phyloP scores from a whole-genome alignment of 495 filamentous ascomycete species.

The Cudoniella acicularis region DNA sequence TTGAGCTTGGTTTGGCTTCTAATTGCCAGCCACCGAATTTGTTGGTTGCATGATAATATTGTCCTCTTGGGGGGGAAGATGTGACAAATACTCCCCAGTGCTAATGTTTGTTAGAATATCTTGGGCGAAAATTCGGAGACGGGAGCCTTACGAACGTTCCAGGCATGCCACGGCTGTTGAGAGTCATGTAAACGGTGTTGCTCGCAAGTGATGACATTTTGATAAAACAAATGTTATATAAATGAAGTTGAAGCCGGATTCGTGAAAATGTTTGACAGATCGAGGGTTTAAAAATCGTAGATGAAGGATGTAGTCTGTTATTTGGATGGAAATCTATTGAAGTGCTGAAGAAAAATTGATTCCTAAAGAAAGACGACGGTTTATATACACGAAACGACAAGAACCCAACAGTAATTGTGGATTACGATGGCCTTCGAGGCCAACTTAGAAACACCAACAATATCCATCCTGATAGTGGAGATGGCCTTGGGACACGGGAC shows the following conservation, averaged over 20 bases:
- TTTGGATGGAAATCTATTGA: not conserved
- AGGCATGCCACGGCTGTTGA: not conserved
- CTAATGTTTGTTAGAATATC: not conserved
- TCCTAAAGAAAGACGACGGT: no score
- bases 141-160: conserved; percentile 6
- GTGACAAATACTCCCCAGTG: conserved; percentile 6
- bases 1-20: not conserved
- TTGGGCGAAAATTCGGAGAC: not conserved
- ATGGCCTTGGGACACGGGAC: no score
- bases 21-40: conserved; percentile 8
- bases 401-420: no score
- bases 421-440: no score
- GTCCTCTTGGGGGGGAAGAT: not conserved
- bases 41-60: conserved; percentile 9
- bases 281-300: not conserved
- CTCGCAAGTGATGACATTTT: conserved; percentile 2
- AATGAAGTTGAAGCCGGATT: not conserved
- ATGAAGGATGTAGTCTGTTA: not conserved
- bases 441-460: no score
- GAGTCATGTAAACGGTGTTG: conserved; percentile 9
- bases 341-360: no score
- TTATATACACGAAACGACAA: no score
- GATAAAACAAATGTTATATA: no score
- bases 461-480: no score
- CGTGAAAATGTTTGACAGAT: not conserved